A percentile compares a stretch with the other conserved stretches of the same genome.
Conservation (phyloP, 805 yeast species). For the Candida anglica region DNA sequence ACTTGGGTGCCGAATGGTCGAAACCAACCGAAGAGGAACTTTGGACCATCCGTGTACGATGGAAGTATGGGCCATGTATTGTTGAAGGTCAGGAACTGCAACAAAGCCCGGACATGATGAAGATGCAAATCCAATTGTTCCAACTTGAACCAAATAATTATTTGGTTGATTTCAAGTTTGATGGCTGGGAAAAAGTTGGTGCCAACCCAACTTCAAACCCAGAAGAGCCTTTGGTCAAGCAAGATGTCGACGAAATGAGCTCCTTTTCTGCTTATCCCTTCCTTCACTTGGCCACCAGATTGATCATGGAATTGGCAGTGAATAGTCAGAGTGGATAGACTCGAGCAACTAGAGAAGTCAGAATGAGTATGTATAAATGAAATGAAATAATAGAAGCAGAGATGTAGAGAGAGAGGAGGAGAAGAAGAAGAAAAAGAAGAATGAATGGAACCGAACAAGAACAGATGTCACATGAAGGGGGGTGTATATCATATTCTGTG, state of each 20-base stretch:
- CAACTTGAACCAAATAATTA: slow-evolving; percentile 95
- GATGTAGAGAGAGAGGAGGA: not conserved
- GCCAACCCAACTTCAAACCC: slow-evolving; percentile 1
- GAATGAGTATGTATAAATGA: slow-evolving; percentile 5
- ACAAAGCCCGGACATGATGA: slow-evolving; percentile 70
- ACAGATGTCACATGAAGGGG: no score
- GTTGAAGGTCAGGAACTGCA: slow-evolving; percentile 12
- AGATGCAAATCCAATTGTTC: slow-evolving; percentile 94
- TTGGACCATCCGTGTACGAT: slow-evolving; percentile 94
- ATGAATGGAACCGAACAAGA: no score
- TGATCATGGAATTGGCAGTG: slow-evolving; percentile 96
- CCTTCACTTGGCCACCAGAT: slow-evolving; percentile 83
- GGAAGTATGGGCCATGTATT: slow-evolving; percentile 65
- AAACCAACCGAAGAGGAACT: slow-evolving; percentile 90
- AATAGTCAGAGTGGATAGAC: slow-evolving; percentile 61
- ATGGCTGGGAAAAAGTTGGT: slow-evolving; percentile 74
- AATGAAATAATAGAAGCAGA: not conserved
- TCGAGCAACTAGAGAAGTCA: no score
- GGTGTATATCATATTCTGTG: no score
- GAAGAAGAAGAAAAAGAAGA: not conserved
- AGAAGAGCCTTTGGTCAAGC: slow-evolving; percentile 14
- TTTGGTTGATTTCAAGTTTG: slow-evolving; percentile 94
- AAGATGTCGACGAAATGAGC: slow-evolving; percentile 64
- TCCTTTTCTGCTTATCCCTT: slow-evolving; percentile 96
- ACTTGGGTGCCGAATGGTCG: slow-evolving; percentile 96